Percentiles rank a stretch among this genome's conserved stretches.
phyloP scores from a whole-genome alignment of 2,329 filamentous ascomycete species.

The Venturia asperata region DNA sequence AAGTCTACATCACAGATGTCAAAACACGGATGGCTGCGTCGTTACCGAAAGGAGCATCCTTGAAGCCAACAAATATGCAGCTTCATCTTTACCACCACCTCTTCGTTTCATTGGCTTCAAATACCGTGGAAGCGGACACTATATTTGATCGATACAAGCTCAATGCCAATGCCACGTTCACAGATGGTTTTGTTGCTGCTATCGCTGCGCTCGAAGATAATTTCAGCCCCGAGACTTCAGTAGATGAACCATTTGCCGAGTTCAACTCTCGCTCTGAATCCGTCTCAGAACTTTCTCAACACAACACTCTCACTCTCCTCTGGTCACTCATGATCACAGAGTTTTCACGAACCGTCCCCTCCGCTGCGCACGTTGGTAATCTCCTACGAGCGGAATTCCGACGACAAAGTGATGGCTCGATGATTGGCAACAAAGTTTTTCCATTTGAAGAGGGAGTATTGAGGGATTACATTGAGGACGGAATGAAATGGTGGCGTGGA shows the following conservation, averaged over 20 bases:
- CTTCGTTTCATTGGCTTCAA: constrained; percentile 66
- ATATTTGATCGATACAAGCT: constrained; percentile 68
- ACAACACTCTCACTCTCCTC: constrained; percentile 53
- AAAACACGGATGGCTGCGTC: constrained; percentile 69
- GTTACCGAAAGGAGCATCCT: constrained; percentile 56
- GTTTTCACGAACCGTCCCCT: constrained; percentile 33
- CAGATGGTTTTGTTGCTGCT: constrained; percentile 70
- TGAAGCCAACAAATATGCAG: constrained; percentile 75
- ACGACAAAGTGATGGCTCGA: constrained; percentile 36
- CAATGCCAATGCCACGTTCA: constrained; percentile 59
- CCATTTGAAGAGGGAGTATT: constrained; percentile 59
- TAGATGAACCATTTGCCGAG: constrained; percentile 26
- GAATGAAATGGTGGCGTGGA: constrained; percentile 86
- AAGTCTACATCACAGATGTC: constrained; percentile 74
- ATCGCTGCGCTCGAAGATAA: constrained; percentile 61
- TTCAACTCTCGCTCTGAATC: constrained; percentile 26
- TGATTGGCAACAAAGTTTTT: constrained; percentile 55
- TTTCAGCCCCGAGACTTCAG: constrained; percentile 43
- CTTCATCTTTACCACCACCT: constrained; percentile 85
- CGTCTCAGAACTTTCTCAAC: constrained; percentile 45
- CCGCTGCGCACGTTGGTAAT: constrained; percentile 36
- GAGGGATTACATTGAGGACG: constrained; percentile 57
- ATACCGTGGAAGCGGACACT: constrained; percentile 59
- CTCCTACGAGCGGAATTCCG: constrained; percentile 54
- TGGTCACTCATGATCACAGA: constrained; percentile 59